phyloP scores from a whole-genome alignment of 2,329 filamentous ascomycete genomes.

The Fusarium falciforme region DNA sequence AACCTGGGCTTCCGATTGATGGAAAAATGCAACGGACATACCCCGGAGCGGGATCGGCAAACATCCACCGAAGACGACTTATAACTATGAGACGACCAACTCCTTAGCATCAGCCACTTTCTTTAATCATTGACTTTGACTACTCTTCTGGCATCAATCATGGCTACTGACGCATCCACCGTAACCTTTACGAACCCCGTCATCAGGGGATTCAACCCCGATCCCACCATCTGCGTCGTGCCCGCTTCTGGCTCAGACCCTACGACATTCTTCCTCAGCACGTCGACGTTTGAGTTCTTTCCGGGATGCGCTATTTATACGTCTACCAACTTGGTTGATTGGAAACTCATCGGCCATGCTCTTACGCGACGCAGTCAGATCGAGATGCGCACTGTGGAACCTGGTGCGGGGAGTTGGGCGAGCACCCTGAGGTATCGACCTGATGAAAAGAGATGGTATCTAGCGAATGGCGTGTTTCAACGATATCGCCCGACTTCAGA shows the following conservation, averaged over 20 bases:
- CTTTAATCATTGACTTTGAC: neutral
- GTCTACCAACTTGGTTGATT: constrained; percentile 63
- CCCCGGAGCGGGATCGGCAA: neutral
- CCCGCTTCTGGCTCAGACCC: constrained; percentile 44
- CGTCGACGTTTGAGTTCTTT: constrained; percentile 72
- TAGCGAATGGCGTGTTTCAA: constrained; percentile 59
- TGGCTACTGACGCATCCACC: constrained; percentile 1
- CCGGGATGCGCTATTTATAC: constrained; percentile 71
- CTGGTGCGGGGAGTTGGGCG: constrained; percentile 62
- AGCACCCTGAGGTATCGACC: constrained; percentile 58
- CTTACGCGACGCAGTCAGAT: constrained; percentile 63
- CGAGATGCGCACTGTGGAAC: constrained; percentile 63
- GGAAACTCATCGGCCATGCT: constrained; percentile 64
- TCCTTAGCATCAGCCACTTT: neutral
- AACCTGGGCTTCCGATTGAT: neutral
- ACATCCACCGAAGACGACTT: neutral
- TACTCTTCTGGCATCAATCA: neutral
- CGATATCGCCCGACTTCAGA: constrained; percentile 54
- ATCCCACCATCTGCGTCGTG: constrained; percentile 62
- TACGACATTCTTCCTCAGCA: constrained; percentile 65
- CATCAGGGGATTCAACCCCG: constrained; percentile 70
- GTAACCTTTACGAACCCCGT: constrained; percentile 61
- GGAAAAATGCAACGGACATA: neutral
- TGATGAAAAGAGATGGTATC: constrained; percentile 56
- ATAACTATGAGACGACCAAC: neutral